A percentile compares a stretch with the other conserved stretches of the same genome.
Conservation (phyloP, 768 basidiomycete genomes). For the Boletales sp. region DNA sequence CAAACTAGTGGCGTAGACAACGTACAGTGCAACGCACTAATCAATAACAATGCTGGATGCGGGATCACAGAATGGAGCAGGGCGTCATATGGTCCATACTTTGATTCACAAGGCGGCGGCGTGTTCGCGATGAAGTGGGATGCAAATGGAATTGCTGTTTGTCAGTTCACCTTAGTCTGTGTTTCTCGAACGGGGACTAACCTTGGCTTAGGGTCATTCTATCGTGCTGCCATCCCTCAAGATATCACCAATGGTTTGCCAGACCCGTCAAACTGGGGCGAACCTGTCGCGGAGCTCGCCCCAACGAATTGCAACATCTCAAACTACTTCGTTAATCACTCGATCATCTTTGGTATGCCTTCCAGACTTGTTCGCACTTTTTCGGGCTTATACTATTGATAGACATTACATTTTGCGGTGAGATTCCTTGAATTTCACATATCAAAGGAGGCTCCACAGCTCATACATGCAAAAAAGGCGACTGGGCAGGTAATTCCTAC, state of each 20-base stretch:
- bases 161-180: constrained; percentile 38
- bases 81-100: constrained; percentile 79
- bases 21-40: constrained; percentile 49
- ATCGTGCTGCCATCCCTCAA: constrained; percentile 68
- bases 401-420: constrained; percentile 86
- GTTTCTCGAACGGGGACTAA: neutral
- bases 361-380: neutral
- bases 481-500: constrained; percentile 85
- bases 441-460: neutral
- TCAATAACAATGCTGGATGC: constrained; percentile 67
- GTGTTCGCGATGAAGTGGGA: constrained; percentile 93
- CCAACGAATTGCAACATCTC: constrained; percentile 54
- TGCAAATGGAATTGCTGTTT: constrained; percentile 67
- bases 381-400: constrained; percentile 13
- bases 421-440: constrained; percentile 15
- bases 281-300: constrained; percentile 58
- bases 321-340: constrained; percentile 62
- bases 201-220: constrained; percentile 65
- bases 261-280: constrained; percentile 64
- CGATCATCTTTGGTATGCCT: constrained; percentile 68
- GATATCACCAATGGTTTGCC: constrained; percentile 63
- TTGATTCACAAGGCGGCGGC: constrained; percentile 77
- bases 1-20: constrained; percentile 48
- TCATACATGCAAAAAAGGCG: constrained; percentile 42
- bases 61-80: constrained; percentile 75